Base-by-base conservation (phyloP, 2,329 filamentous ascomycete species). In the Cladosporium cucumerinum region DNA sequence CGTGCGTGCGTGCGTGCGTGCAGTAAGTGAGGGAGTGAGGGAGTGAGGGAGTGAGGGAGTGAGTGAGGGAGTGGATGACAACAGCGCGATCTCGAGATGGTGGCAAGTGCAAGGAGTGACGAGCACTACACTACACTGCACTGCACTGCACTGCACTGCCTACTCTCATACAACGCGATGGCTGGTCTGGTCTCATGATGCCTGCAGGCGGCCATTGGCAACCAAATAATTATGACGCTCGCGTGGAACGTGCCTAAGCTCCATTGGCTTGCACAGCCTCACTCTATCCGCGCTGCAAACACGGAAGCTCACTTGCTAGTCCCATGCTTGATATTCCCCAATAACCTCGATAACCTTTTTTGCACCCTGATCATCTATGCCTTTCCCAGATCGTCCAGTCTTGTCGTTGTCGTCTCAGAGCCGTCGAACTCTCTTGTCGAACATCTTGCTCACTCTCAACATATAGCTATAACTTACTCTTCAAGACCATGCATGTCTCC, bases 141-240 rank as follows among this genome's bases (percentile, higher is more conserved):
- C n/a, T n/a, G n/a, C n/a, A n/a, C n/a, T n/a, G n/a, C n/a, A n/a
- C n/a, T n/a, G n/a, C n/a, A n/a, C 32, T 60, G 57, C 39, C 36
- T 43, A 39, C 36, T 32, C n/a, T 48, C 28, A 3, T 10, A 6
- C 46, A 60, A 60, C 18, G 30, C 30, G 60, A 62, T 62, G 60
- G 49, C 60, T 62, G 60, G 49, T 28, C 34, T 16, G n/a, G n/a
- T n/a, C n/a, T n/a, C n/a, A n/a, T n/a, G n/a, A n/a, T n/a, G n/a
- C n/a, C n/a, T n/a, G n/a, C n/a, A n/a, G n/a, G n/a, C n/a, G n/a
- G n/a, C n/a, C n/a, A n/a, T n/a, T n/a, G n/a, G n/a, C n/a, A n/a
- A n/a, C 51, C 39, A 28, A 51, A 61, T n/a, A n/a, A n/a, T n/a
- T n/a, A n/a, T 61, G 59, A 61, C 59, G 59, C 26, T 52, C 43